These are phyloP conservation scores for Cyclocybe aegerita DNA, from an alignment of 768 basidiomycete species.

Conservation along the genomic window DNA sequence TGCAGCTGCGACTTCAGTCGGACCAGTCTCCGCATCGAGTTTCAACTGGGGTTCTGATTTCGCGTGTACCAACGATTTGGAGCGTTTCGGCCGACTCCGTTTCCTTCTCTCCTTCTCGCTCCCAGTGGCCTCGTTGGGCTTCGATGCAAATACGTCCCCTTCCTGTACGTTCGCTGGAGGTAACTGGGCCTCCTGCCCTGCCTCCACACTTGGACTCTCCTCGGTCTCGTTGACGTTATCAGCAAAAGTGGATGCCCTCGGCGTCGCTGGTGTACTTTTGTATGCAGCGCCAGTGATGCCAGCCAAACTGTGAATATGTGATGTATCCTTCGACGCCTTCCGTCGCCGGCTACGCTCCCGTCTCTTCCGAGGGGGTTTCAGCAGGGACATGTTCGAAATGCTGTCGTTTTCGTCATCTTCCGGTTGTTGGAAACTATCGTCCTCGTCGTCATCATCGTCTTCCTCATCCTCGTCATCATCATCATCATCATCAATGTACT, in stretches of 20 bases:
- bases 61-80: conserved; percentile 10
- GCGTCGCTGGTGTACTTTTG: conserved; percentile 19
- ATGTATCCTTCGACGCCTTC: conserved; percentile 11
- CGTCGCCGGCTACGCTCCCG: conserved; percentile 17
- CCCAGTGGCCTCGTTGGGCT: neutral
- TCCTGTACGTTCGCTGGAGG: conserved; percentile 1
- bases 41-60: conserved; percentile 17
- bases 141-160: conserved; percentile 5
- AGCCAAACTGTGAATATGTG: conserved; percentile 16
- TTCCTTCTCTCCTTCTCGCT: conserved; percentile 22
- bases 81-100: conserved; percentile 11
- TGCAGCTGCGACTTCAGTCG: neutral
- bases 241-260: conserved; percentile 1
- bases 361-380: conserved; percentile 21
- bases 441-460: conserved; percentile 12
- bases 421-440: conserved; percentile 11
- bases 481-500: neutral
- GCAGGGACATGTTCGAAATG: conserved; percentile 22
- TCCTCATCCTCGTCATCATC: neutral
- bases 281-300: conserved; percentile 13
- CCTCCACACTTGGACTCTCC: conserved; percentile 8
- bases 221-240: neutral
- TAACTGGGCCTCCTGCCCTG: neutral
- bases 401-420: conserved; percentile 23
- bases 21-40: conserved; percentile 5